These are phyloP conservation scores for Chondrus crispus DNA, from an alignment of 23 red algal species.

Conservation along the genomic window DNA sequence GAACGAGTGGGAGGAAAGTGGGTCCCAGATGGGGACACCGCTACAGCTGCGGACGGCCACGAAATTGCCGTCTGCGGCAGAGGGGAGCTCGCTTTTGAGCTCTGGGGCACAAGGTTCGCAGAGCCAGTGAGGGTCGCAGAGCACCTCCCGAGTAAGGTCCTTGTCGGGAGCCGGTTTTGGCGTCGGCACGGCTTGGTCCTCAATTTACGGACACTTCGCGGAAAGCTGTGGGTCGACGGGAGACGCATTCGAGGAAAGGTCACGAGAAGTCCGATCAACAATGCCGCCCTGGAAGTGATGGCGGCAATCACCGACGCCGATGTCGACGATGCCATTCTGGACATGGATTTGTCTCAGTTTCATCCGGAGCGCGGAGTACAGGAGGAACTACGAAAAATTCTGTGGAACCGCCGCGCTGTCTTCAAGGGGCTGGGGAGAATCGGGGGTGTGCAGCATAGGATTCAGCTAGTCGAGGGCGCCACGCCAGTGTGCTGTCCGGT, in stretches of 20 bases:
- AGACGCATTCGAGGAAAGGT: no score
- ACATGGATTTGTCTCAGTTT: background rate
- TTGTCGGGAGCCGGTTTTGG: background rate
- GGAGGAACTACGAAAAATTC: background rate
- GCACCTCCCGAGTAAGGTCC: background rate
- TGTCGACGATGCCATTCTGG: background rate
- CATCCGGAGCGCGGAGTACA: background rate
- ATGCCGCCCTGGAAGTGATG: no score
- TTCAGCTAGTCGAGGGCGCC: background rate
- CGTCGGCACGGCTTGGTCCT: no score
- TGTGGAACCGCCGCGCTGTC: background rate
- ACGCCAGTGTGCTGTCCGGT: background rate
- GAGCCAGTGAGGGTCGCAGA: background rate
- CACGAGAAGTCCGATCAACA: no score
- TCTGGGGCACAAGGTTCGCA: background rate
- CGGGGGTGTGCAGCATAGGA: background rate
- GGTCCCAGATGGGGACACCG: background rate
- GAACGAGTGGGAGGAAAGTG: background rate
- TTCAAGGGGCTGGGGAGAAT: background rate
- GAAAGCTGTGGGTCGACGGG: no score
- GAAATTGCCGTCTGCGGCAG: background rate
- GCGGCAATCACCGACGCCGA: no score
- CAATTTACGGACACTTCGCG: no score
- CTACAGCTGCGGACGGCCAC: background rate
- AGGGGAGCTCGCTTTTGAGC: background rate